Conservation (phyloP, 257 asterid species). For the Fraxinus pennsylvanica region DNA sequence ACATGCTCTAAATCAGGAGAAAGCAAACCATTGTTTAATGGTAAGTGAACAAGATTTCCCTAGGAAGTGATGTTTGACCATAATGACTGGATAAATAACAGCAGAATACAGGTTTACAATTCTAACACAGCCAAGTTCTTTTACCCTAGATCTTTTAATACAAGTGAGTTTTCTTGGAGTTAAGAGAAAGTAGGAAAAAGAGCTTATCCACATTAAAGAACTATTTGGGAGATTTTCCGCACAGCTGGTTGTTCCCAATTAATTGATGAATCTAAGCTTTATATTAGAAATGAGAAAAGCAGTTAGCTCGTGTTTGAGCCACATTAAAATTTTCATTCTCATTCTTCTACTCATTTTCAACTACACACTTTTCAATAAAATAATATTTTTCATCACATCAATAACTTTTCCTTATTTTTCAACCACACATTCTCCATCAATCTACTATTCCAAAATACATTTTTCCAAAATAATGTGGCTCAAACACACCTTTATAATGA, state of each 20-base stretch:
- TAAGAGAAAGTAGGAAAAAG: background rate
- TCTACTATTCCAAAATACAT: too few relatives aligned
- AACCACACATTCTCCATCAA: too few relatives aligned
- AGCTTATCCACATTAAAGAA: background rate
- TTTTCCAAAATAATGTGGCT: too few relatives aligned
- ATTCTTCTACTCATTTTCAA: too few relatives aligned
- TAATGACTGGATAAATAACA: background rate
- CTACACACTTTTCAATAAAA: too few relatives aligned
- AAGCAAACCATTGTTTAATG: conserved; percentile 11
- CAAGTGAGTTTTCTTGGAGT: background rate
- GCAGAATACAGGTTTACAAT: background rate
- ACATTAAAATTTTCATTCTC: too few relatives aligned
- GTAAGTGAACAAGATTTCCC: conserved; percentile 5
- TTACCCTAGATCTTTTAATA: conserved; percentile 14
- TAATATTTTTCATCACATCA: too few relatives aligned
- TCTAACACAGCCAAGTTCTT: background rate
- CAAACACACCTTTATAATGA: background rate
- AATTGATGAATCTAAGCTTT: background rate
- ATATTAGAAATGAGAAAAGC: background rate
- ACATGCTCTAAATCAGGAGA: background rate
- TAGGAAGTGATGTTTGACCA: background rate
- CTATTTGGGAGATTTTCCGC: background rate
- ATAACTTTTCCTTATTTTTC: too few relatives aligned
- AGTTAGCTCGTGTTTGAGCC: background rate
- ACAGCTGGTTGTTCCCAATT: background rate